These are phyloP conservation scores for Xylariales sp. DNA, from an alignment of 2,329 filamentous ascomycete genomes.

Conservation along the genomic window DNA sequence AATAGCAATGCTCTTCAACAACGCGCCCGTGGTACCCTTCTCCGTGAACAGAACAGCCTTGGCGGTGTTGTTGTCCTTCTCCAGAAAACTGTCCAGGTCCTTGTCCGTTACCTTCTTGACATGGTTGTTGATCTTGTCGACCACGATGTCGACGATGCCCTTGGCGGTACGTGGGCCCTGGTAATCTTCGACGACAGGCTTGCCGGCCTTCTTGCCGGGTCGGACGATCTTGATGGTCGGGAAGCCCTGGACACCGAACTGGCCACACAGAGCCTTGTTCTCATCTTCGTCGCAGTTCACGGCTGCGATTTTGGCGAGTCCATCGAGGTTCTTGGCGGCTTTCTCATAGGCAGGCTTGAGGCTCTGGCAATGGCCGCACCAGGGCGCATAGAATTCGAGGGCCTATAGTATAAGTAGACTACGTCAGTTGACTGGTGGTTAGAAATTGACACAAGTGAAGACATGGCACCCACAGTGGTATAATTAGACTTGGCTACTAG, in stretches of 20 bases:
- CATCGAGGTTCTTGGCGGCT: constrained; percentile 81
- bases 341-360: constrained; percentile 96
- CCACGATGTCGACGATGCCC: constrained; percentile 79
- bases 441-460: neutral
- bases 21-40: constrained; percentile 80
- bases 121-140: constrained; percentile 86
- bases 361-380: constrained; percentile 96
- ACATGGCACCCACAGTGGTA: constrained; percentile 64
- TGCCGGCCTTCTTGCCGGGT: constrained; percentile 71
- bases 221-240: constrained; percentile 92
- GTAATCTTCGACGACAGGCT: constrained; percentile 86
- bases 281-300: constrained; percentile 90
- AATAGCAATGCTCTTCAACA: constrained; percentile 80
- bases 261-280: constrained; percentile 83
- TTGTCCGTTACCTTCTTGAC: constrained; percentile 79
- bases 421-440: no score
- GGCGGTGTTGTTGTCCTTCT: constrained; percentile 59
- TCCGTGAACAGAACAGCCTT: constrained; percentile 93
- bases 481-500: constrained; percentile 86
- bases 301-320: constrained; percentile 89
- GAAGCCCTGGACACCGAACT: constrained; percentile 88
- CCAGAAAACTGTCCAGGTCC: constrained; percentile 70
- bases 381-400: constrained; percentile 89
- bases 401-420: no score
- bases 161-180: constrained; percentile 78